Percentiles rank a stretch among this genome's conserved stretches.
phyloP scores from a whole-genome alignment of 2,329 filamentous ascomycete genomes.

The Talaromyces marneffei region DNA sequence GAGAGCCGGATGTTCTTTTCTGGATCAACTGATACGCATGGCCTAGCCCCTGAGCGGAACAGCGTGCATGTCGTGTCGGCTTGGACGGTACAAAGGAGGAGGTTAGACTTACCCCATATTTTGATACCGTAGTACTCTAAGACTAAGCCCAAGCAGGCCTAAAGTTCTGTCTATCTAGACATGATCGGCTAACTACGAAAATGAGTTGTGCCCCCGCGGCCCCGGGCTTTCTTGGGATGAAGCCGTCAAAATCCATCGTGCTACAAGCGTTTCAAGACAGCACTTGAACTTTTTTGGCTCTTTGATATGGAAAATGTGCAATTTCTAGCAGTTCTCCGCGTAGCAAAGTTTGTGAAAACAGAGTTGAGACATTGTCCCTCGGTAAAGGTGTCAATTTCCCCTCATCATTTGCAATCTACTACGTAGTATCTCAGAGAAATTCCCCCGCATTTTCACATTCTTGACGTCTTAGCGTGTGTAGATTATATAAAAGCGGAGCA shows the following conservation, averaged over 20 bases:
- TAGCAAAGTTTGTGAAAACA: neutral
- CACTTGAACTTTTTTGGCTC: neutral
- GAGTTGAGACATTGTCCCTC: neutral
- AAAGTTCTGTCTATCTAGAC: neutral
- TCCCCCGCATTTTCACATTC: neutral
- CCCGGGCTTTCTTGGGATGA: neutral
- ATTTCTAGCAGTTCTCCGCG: neutral
- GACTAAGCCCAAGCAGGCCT: neutral
- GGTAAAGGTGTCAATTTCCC: neutral
- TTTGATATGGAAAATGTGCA: neutral
- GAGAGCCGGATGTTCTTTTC: neutral
- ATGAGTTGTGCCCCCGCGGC: neutral
- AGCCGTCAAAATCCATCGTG: neutral
- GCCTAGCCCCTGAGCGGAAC: neutral
- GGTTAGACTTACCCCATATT: neutral
- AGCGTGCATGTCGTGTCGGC: neutral
- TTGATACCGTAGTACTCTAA: neutral
- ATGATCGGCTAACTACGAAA: neutral
- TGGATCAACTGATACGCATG: constrained; percentile 1
- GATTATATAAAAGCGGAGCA: neutral
- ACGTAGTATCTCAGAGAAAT: neutral
- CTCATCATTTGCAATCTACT: neutral
- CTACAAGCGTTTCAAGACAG: neutral
- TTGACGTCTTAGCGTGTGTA: neutral
- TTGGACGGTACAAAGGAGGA: neutral